Evolutionary conservation across 768 basidiomycete genomes (phyloP).

Genomic region (Pisolithus marmoratus): DNA sequence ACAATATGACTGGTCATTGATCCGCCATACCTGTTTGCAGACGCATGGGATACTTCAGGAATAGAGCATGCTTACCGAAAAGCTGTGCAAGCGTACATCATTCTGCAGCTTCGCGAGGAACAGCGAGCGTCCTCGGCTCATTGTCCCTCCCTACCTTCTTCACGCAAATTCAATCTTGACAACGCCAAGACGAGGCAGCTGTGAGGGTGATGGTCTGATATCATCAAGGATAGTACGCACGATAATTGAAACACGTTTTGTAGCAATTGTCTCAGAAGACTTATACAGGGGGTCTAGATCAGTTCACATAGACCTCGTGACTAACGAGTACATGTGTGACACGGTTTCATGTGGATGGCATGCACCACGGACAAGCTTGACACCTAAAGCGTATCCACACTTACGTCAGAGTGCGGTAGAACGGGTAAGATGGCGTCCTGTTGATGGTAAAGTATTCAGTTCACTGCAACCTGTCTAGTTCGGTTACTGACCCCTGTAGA

Average conservation of each 20-base stretch:
- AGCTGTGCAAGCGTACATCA: conserved; percentile 75
- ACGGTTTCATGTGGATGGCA: conserved; percentile 76
- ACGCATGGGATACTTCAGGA: no score
- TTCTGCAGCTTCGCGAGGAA: conserved; percentile 54
- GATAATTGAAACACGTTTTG: conserved; percentile 55
- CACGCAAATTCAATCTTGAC: conserved; percentile 44
- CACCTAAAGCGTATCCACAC: conserved; percentile 71
- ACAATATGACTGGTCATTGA: conserved; percentile 68
- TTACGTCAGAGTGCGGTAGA: conserved; percentile 59
- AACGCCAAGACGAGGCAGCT: conserved; percentile 42
- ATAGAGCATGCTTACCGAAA: conserved; percentile 55
- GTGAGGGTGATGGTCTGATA: conserved; percentile 22
- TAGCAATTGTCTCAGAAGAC: conserved; percentile 67
- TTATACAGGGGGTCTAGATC: conserved; percentile 64
- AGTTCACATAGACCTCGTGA: conserved; percentile 45
- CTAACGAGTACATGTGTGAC: conserved; percentile 31
- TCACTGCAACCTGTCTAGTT: background rate
- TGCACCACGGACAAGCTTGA: conserved; percentile 90
- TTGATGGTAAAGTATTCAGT: background rate
- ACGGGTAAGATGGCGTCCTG: conserved; percentile 66
- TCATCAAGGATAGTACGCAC: conserved; percentile 52
- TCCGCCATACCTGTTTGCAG: conserved; percentile 72
- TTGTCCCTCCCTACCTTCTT: conserved; percentile 4
- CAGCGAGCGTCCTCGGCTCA: conserved; percentile 23
- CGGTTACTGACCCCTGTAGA: conserved; percentile 52